phyloP scores from a whole-genome alignment of 768 basidiomycete genomes.

The Pilatotrama ljubarskyi region DNA sequence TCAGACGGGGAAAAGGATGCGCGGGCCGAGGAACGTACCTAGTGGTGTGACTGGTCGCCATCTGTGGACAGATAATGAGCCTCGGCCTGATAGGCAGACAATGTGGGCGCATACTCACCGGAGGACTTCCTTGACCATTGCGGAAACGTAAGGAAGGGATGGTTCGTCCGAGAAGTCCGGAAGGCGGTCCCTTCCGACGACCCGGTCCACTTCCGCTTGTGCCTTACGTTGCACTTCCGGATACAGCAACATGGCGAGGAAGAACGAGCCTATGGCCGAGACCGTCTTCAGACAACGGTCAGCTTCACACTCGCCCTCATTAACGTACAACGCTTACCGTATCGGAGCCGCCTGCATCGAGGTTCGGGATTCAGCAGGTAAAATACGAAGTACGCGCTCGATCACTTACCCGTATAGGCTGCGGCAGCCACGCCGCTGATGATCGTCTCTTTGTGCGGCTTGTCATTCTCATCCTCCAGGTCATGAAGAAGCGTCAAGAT shows the following conservation, averaged over 20 bases:
- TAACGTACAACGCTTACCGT: constrained; percentile 13
- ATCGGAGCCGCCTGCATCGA: constrained; percentile 22
- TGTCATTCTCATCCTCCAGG: constrained; percentile 14
- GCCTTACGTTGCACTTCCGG: constrained; percentile 36
- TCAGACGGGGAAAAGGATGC: not conserved
- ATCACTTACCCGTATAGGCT: constrained; percentile 22
- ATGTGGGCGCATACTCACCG: constrained; percentile 13
- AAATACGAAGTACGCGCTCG: not conserved
- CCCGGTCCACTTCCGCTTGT: constrained; percentile 41
- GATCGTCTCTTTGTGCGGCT: constrained; percentile 14
- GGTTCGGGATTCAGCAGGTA: not conserved
- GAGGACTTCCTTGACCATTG: constrained; percentile 37
- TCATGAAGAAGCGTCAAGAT: constrained; percentile 16
- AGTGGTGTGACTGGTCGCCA: constrained; percentile 24
- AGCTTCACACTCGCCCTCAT: not conserved
- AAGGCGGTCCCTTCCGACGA: constrained; percentile 35
- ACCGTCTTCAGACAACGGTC: constrained; percentile 15
- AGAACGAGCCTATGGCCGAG: constrained; percentile 29
- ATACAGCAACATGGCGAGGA: constrained; percentile 35
- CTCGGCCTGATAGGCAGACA: not conserved
- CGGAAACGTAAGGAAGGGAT: constrained; percentile 32
- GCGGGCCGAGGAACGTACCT: not conserved
- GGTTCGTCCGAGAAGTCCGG: constrained; percentile 31
- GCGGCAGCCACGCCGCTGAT: constrained; percentile 25
- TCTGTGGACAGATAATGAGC: constrained; percentile 3